Evolutionary conservation across 2,329 filamentous ascomycete genomes (phyloP), one percentile per base, ranked within the genome.

Genomic region (Alternaria arbusti): DNA sequence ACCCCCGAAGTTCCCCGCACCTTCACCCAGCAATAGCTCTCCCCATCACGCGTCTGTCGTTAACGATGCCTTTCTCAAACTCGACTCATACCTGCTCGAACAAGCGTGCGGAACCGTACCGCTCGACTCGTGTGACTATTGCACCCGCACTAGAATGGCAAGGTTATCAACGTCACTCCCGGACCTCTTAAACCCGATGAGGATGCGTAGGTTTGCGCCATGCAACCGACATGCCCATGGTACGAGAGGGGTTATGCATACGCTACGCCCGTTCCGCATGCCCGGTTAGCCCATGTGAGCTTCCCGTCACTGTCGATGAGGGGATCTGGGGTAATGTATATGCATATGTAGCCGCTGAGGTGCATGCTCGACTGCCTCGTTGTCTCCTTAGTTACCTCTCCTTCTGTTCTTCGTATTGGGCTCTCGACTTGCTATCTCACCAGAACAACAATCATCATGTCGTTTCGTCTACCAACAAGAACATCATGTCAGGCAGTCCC

Each of bases 221-320:
- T 56, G 51, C 57, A 7, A 47, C 25, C 58, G 47, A 57, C 36
- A 49, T 49, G 59, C 36, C 15, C 36, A 58, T 50, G 55, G 59
- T 54, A 61, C 40, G 60, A 65, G 74, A 77, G 76, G 74, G 74
- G 74, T 72, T 56, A 52, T 61, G 61, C 70, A 64, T 68, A 54
- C 68, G 70, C 72, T 70, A 56, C 58, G 57, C 66, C 61, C 67
- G 49, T 66, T 74, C 74, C 73, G 68, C 63, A 70, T 69, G 66
- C 40, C 73, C 71, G 73, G 67, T 36, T 49, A 47, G 43, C 59
- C 57, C 55, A 23, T 51, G 20, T 57, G 54, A 30, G 51, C 62
- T 59, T 56, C 26, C 54, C 59, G 52, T 55, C 43, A 13, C 10
- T 25, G 3, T 56, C 46, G 44, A 51, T 57, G 58, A 62, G 69